Conservation (phyloP, 2,329 filamentous ascomycete genomes). For the Aspergillus sp. region DNA sequence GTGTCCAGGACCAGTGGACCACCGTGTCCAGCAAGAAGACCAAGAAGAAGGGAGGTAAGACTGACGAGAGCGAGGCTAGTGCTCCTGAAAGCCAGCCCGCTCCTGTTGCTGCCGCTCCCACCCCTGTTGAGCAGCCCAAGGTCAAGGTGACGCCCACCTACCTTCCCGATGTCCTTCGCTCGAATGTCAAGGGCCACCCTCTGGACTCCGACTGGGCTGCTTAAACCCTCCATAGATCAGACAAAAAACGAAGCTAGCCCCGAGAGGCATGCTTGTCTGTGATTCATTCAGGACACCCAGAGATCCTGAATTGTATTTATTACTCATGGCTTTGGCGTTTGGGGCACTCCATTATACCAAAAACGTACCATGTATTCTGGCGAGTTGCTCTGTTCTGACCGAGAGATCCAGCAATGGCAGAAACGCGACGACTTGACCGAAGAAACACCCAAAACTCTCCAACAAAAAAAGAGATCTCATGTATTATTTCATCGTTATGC, state of each 20-base stretch:
- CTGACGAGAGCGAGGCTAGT: constrained; percentile 49
- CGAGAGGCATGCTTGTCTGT: constrained; percentile 3
- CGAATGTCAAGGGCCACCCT: constrained; percentile 43
- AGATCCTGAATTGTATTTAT: constrained; percentile 36
- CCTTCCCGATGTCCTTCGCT: constrained; percentile 34
- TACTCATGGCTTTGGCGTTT: constrained; percentile 38
- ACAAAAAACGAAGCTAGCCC: background rate
- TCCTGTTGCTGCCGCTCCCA: constrained; percentile 21
- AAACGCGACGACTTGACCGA: constrained; percentile 3
- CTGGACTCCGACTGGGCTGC: constrained; percentile 50
- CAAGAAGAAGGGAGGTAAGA: constrained; percentile 49
- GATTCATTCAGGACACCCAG: constrained; percentile 6
- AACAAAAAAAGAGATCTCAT: constrained; percentile 14
- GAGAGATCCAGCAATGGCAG: constrained; percentile 14
- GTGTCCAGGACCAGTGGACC: constrained; percentile 58
- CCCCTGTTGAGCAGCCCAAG: constrained; percentile 33
- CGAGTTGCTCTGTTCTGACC: constrained; percentile 23
- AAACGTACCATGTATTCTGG: constrained; percentile 21
- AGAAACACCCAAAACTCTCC: constrained; percentile 15
- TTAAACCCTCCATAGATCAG: constrained; percentile 20
- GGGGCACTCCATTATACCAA: constrained; percentile 32
- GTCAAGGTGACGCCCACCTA: constrained; percentile 40
- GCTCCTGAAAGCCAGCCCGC: constrained; percentile 37
- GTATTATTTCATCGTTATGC: constrained; percentile 17
- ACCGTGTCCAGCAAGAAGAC: constrained; percentile 62